Evolutionary conservation across 306 rosid genomes (phyloP).

Genomic region (Quillaja saponaria): DNA sequence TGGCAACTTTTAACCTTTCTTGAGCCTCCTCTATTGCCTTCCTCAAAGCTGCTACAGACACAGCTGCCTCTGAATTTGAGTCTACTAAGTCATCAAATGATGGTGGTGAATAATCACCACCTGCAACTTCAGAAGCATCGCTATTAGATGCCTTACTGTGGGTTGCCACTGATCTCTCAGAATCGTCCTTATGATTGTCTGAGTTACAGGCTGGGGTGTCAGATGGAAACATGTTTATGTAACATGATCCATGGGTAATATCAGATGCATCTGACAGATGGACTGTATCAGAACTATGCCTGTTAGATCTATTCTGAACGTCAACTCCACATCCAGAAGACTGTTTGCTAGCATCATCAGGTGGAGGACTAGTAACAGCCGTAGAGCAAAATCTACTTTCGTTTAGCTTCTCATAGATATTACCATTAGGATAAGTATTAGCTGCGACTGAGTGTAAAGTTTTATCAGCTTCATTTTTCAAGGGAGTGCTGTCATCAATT

Average conservation of each 20-base stretch:
- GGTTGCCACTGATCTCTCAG: slow-evolving; percentile 40
- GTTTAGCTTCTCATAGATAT: slow-evolving; percentile 27
- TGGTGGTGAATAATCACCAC: slow-evolving; percentile 49
- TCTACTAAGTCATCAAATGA: slow-evolving; percentile 63
- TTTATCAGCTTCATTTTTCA: slow-evolving; percentile 36
- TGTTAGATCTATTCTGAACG: slow-evolving; percentile 39
- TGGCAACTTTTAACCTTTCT: slow-evolving; percentile 67
- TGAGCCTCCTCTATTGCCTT: slow-evolving; percentile 96
- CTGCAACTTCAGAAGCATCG: slow-evolving; percentile 39
- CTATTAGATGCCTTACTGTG: slow-evolving; percentile 34
- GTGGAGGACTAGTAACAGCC: slow-evolving; percentile 31
- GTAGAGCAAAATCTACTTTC: slow-evolving; percentile 29
- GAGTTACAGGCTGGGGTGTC: slow-evolving; percentile 34
- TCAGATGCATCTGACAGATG: slow-evolving; percentile 49
- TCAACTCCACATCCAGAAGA: slow-evolving; percentile 39
- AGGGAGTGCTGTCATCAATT: slow-evolving; percentile 60
- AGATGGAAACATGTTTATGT: slow-evolving; percentile 41
- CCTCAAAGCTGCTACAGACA: slow-evolving; percentile 79
- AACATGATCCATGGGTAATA: slow-evolving; percentile 39
- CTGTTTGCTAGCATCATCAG: slow-evolving; percentile 45
- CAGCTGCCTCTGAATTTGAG: slow-evolving; percentile 77
- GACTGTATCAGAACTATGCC: slow-evolving; percentile 37
- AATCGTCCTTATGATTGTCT: slow-evolving; percentile 30
- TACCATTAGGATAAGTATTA: slow-evolving; percentile 29
- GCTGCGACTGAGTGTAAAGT: slow-evolving; percentile 34